These are phyloP conservation scores for Leccinum boreale DNA, from an alignment of 768 basidiomycete species.

Conservation along the genomic window DNA sequence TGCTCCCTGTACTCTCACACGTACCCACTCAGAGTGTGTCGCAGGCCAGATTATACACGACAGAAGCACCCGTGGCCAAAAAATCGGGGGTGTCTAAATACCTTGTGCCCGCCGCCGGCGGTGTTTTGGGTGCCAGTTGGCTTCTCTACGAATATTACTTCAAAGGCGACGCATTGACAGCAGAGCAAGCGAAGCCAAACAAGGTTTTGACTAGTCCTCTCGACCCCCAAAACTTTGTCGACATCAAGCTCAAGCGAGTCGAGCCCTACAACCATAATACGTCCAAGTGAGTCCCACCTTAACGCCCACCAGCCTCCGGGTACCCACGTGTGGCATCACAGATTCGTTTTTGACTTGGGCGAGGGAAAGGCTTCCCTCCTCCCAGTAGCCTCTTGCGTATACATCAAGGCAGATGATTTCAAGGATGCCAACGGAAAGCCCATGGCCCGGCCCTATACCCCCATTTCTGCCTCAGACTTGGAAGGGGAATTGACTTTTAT, in stretches of 20 bases:
- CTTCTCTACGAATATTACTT: conserved; percentile 52
- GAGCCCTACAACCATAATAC: conserved; percentile 95
- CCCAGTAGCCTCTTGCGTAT: conserved; percentile 73
- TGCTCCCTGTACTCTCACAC: background rate
- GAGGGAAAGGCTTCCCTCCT: conserved; percentile 74
- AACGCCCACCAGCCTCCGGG: background rate
- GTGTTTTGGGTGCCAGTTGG: conserved; percentile 37
- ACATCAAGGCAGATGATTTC: conserved; percentile 72
- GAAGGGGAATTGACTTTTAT: conserved; percentile 77
- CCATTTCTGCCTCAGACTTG: conserved; percentile 72
- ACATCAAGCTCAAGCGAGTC: conserved; percentile 80
- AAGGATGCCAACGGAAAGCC: conserved; percentile 82
- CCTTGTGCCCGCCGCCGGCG: conserved; percentile 34
- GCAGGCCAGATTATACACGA: conserved; percentile 46
- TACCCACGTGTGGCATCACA: conserved; percentile 24
- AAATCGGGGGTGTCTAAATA: conserved; percentile 47
- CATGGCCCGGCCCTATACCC: conserved; percentile 90
- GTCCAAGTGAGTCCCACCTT: conserved; percentile 48
- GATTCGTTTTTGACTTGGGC: conserved; percentile 80
- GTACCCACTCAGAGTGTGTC: background rate
- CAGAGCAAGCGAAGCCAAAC: conserved; percentile 36
- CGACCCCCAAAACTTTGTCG: conserved; percentile 69
- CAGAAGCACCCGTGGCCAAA: conserved; percentile 43
- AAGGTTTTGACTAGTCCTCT: conserved; percentile 60
- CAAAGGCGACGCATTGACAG: conserved; percentile 11